A percentile compares a stretch with the other conserved stretches of the same genome.
Conservation (phyloP, 305 asterid genomes). For the Nicotiana rustica region DNA sequence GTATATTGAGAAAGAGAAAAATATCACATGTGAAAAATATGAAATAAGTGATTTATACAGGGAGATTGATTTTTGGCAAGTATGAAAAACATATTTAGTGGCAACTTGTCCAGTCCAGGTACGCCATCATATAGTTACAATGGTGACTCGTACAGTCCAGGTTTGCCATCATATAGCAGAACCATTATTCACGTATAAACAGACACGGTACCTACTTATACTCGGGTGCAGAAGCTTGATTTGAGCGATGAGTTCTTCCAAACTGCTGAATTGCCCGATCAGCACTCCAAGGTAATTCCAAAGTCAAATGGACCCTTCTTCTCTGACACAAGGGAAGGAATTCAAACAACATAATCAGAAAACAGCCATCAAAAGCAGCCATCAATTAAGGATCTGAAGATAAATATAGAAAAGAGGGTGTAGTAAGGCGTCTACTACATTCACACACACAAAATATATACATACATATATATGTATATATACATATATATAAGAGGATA, state of each 20-base stretch:
- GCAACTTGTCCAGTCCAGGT: slow-evolving; percentile 16
- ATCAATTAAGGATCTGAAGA: slow-evolving; percentile 12
- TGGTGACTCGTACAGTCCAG: neutral
- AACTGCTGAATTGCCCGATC: slow-evolving; percentile 99
- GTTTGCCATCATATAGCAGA: slow-evolving; percentile 30
- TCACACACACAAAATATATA: neutral
- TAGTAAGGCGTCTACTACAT: neutral
- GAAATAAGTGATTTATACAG: neutral
- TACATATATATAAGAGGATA: neutral
- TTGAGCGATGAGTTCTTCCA: slow-evolving; percentile 98
- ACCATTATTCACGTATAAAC: neutral
- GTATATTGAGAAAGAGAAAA: slow-evolving; percentile 34
- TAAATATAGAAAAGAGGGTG: slow-evolving; percentile 16
- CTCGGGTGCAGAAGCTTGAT: slow-evolving; percentile 98
- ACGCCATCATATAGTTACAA: neutral
- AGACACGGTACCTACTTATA: slow-evolving; percentile 67
- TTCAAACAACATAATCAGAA: slow-evolving; percentile 38
- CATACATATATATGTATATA: no score
- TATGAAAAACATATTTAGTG: slow-evolving; percentile 3
- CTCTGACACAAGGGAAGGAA: slow-evolving; percentile 62
- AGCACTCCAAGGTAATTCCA: slow-evolving; percentile 99
- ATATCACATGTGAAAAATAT: slow-evolving; percentile 19
- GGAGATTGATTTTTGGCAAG: slow-evolving; percentile 17
- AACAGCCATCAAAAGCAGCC: slow-evolving; percentile 28
- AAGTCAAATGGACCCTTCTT: slow-evolving; percentile 95